Evolutionary conservation across 176 grass and related monocot genomes (phyloP).

Genomic region (Rhynchospora pubera): DNA sequence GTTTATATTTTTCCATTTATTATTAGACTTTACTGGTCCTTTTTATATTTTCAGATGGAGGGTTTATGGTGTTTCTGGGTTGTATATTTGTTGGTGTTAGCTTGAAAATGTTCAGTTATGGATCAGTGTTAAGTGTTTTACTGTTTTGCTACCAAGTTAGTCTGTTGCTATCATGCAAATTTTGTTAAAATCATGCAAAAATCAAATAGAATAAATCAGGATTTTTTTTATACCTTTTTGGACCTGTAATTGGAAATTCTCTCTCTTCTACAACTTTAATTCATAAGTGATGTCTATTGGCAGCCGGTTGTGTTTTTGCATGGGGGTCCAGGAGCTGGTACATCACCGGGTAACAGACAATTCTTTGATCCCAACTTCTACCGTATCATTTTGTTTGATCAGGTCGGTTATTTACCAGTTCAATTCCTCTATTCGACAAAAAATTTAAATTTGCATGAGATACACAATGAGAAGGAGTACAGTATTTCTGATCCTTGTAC

Average conservation of each 20-base stretch:
- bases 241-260: not conserved
- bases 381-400: constrained; percentile 76
- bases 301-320: constrained; percentile 93
- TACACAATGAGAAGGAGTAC: not conserved
- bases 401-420: constrained; percentile 32
- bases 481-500: too few species aligned
- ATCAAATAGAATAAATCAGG: too few species aligned
- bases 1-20: not conserved
- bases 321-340: constrained; percentile 68
- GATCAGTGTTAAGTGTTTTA: not conserved
- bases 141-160: not conserved
- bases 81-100: not conserved
- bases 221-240: too few species aligned
- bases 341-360: constrained; percentile 54
- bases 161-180: too few species aligned
- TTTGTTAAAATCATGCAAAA: too few species aligned
- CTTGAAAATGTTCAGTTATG: not conserved
- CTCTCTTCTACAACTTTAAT: not conserved
- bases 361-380: constrained; percentile 86
- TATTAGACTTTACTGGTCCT: not conserved
- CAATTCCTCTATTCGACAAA: not conserved
- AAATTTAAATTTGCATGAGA: not conserved
- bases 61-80: not conserved
- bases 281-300: not conserved
- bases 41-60: not conserved